Conservation (phyloP, 2,329 filamentous ascomycete genomes). For the Neophaeococcomyces aloes region DNA sequence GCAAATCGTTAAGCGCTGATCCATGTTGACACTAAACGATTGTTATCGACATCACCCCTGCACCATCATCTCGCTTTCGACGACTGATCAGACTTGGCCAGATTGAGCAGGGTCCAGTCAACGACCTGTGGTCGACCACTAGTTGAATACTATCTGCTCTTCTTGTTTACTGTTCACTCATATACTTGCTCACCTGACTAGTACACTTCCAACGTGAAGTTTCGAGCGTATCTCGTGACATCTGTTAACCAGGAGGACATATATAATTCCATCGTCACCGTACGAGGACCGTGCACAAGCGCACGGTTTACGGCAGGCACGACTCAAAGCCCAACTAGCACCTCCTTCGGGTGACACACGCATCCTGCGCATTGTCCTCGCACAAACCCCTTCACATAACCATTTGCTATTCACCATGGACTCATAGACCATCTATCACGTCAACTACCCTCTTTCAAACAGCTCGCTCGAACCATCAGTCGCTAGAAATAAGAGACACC, state of each 20-base stretch:
- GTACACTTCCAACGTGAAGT: neutral
- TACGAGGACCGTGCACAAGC: neutral
- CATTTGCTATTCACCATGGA: conserved; percentile 1
- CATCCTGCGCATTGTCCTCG: neutral
- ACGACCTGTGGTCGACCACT: conserved; percentile 1
- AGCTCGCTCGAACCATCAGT: neutral
- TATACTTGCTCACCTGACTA: neutral
- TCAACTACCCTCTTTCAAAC: neutral
- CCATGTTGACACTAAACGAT: neutral
- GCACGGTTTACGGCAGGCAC: neutral
- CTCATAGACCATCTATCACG: conserved; percentile 3
- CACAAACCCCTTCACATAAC: neutral
- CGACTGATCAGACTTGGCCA: neutral
- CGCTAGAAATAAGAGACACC: neutral
- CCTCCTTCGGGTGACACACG: conserved; percentile 6
- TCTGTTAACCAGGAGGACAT: neutral
- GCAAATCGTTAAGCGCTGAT: too few relatives aligned
- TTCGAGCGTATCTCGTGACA: neutral
- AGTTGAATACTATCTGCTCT: neutral
- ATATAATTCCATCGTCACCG: neutral
- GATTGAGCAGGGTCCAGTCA: neutral
- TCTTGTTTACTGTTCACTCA: too few relatives aligned
- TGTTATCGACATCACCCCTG: conserved; percentile 7
- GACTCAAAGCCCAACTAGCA: neutral
- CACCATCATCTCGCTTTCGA: conserved; percentile 2